Evolutionary conservation across 495 filamentous ascomycete genomes (phyloP).

Genomic region (Apiosordaria backusii): DNA sequence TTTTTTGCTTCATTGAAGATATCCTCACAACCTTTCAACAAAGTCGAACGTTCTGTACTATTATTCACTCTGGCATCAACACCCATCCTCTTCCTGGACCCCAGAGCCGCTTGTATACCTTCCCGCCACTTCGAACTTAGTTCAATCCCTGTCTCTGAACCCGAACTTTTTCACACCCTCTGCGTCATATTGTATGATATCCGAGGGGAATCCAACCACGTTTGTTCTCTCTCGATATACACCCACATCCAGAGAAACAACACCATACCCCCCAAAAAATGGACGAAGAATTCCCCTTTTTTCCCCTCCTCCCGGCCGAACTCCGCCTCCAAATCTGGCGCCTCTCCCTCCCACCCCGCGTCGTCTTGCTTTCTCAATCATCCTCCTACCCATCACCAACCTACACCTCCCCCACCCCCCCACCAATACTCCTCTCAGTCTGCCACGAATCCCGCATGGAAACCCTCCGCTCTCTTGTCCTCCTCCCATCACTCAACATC

Average conservation of each 20-base stretch:
- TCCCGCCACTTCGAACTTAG: neutral
- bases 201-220: too few species aligned
- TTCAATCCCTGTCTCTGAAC: too few species aligned
- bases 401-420: constrained; percentile 37
- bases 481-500: constrained; percentile 28
- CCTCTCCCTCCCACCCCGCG: constrained; percentile 37
- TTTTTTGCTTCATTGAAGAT: neutral
- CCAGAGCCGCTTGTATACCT: neutral
- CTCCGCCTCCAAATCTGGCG: constrained; percentile 51
- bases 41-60: neutral
- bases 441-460: constrained; percentile 46
- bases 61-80: neutral
- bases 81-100: neutral
- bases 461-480: constrained; percentile 38
- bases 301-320: constrained; percentile 44
- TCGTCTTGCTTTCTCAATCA: constrained; percentile 39
- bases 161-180: too few species aligned
- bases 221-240: too few species aligned
- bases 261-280: constrained; percentile 13
- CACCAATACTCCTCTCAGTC: constrained; percentile 40
- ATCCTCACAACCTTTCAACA: neutral
- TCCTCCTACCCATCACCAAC: constrained; percentile 37
- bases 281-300: constrained; percentile 37
- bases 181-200: too few species aligned
- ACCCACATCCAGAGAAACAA: constrained; percentile 3